Evolutionary conservation across 2,329 filamentous ascomycete species (phyloP), one percentile per base, ranked within the genome.

Genomic region (Pseudogymnoascus destructans): DNA sequence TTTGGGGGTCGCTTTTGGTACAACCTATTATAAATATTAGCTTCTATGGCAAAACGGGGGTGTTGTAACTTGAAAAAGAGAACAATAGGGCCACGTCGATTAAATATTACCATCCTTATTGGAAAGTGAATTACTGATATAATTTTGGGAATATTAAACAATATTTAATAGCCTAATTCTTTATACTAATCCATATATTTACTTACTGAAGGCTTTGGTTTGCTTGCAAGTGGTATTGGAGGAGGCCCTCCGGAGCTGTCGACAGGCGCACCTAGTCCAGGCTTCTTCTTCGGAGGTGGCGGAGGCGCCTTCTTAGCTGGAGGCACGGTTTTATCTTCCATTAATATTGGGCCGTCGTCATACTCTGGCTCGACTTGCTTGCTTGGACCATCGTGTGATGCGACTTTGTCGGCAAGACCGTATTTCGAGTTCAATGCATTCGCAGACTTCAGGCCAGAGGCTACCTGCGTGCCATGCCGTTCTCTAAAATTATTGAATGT

Each of bases 401-500:
- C 64, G 40, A 67, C 61, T 59, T 68, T 68, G 57, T 68, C 64
- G 15, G 66, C 57, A 59, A 70, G 62, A 0, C 68, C 66, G 57
- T 70, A 70, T 57, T 69, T 69, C 3, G 57, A 62, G 56, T 70
- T 68, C 32, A 68, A 21, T 36, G 66, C 68, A 58, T 69, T 69
- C 15, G 67, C 69, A 5, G 68, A 66, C 62, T 76, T 71, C 69
- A 73, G 78, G 1, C 79, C 79, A 11, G 74, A 70, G 11, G 76
- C 74, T 11, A 81, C 77, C 64, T 82, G 79, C 40, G 81, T 80
- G 1, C 78, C 77, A 64, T 85, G 80, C 35, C 79, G 71, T 64
- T 82, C 76, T 46, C 78, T 76, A 65, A 84, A 82, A 64, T 80
- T 79, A 36, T 76, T 80, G 49, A 76, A 76, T 23, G 77, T 81